Conservation (phyloP, 148 eudicot genomes). For the Cornus controversa region DNA sequence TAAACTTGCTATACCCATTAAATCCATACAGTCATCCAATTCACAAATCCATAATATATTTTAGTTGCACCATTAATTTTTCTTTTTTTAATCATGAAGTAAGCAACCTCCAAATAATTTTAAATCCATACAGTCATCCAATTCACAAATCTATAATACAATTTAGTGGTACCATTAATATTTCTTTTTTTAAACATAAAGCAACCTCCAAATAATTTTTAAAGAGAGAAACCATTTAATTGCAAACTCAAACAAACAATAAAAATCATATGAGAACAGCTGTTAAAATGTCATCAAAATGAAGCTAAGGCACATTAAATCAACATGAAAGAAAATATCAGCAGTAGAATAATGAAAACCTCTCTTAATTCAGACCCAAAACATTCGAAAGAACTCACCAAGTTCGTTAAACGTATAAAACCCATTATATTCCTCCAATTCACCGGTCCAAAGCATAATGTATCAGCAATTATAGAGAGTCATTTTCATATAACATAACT, state of each 20-base stretch:
- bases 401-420: neutral
- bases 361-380: neutral
- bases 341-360: neutral
- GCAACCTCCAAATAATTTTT: too few species aligned
- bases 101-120: too few species aligned
- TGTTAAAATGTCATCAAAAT: neutral
- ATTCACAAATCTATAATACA: neutral
- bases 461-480: neutral
- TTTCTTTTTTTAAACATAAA: neutral
- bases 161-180: neutral
- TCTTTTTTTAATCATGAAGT: neutral
- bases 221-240: neutral
- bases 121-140: neutral
- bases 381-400: neutral
- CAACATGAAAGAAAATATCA: too few species aligned
- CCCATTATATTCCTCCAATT: slow-evolving; percentile 6
- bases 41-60: neutral
- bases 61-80: neutral
- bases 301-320: too few species aligned
- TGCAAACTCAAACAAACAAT: slow-evolving; percentile 1
- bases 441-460: neutral
- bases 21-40: neutral
- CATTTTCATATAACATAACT: neutral
- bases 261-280: neutral
- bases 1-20: neutral